Percentiles rank a stretch among this genome's conserved stretches.
These are phyloP conservation scores for Linum lewisii DNA, from an alignment of 345 rosid genomes.

Conservation along the genomic window DNA sequence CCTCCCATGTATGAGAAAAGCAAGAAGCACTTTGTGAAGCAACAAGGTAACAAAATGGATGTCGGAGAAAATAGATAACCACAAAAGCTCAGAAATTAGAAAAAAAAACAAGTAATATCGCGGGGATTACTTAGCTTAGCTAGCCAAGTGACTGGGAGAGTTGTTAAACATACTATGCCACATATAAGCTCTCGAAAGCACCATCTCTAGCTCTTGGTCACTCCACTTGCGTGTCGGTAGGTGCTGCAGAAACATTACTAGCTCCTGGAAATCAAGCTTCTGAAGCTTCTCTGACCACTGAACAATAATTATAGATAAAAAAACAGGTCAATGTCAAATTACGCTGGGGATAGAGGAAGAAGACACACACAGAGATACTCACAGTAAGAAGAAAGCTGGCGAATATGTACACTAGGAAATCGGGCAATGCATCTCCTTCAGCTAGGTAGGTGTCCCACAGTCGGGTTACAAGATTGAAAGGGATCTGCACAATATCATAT, in stretches of 20 bases:
- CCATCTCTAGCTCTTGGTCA: conserved; percentile 86
- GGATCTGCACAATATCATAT: conserved; percentile 39
- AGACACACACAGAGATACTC: conserved; percentile 13
- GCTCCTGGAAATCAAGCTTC: conserved; percentile 92
- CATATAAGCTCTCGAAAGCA: conserved; percentile 74
- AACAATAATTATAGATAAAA: too few relatives aligned
- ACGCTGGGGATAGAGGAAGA: too few relatives aligned
- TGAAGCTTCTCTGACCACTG: conserved; percentile 91
- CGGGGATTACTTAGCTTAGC: background rate
- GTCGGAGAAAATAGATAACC: too few relatives aligned
- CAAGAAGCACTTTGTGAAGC: too few relatives aligned
- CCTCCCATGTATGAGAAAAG: too few relatives aligned
- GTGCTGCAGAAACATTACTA: conserved; percentile 98
- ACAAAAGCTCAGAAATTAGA: background rate
- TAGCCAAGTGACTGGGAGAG: conserved; percentile 59
- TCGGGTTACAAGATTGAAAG: conserved; percentile 75
- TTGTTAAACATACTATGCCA: conserved; percentile 93
- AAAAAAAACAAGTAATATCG: background rate
- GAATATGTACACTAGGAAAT: conserved; percentile 89
- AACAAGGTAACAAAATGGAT: too few relatives aligned
- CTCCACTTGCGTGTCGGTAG: conserved; percentile 86
- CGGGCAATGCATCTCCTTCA: conserved; percentile 95
- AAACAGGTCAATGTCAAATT: too few relatives aligned
- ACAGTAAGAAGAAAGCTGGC: conserved; percentile 96
- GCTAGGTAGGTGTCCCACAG: conserved; percentile 99